These are phyloP conservation scores for Talaromyces trachyspermus DNA, from an alignment of 495 filamentous ascomycete genomes.

Conservation along the genomic window DNA sequence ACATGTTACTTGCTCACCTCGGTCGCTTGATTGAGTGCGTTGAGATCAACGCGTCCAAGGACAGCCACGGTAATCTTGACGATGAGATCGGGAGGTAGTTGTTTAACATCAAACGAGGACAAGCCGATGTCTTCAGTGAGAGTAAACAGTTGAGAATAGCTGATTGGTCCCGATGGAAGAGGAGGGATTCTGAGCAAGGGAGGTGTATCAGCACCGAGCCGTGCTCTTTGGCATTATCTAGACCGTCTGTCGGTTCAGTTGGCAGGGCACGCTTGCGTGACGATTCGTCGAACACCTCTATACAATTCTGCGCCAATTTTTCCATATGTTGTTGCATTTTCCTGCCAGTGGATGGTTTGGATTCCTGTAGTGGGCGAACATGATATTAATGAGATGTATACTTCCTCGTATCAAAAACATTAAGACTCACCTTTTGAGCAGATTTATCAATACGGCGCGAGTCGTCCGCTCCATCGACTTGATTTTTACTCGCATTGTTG, in stretches of 20 bases:
- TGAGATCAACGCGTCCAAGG: slow-evolving; percentile 54
- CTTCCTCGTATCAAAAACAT: slow-evolving; percentile 5
- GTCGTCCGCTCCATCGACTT: slow-evolving; percentile 93
- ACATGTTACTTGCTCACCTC: slow-evolving; percentile 35
- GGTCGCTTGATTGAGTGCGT: slow-evolving; percentile 58
- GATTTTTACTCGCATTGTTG: slow-evolving; percentile 69
- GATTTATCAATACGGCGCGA: slow-evolving; percentile 69
- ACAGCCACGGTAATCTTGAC: slow-evolving; percentile 69
- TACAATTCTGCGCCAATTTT: slow-evolving; percentile 61
- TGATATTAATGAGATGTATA: background rate
- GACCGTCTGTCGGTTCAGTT: slow-evolving; percentile 58
- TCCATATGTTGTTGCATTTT: slow-evolving; percentile 80
- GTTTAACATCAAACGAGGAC: slow-evolving; percentile 73
- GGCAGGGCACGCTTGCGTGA: slow-evolving; percentile 67
- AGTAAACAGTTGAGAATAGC: slow-evolving; percentile 73
- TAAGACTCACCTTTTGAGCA: slow-evolving; percentile 61
- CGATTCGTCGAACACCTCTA: slow-evolving; percentile 63
- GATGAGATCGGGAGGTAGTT: slow-evolving; percentile 64
- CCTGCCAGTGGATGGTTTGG: slow-evolving; percentile 56
- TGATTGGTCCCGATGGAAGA: slow-evolving; percentile 65
- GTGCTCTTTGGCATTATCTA: slow-evolving; percentile 60
- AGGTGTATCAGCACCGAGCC: slow-evolving; percentile 48
- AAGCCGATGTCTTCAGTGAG: slow-evolving; percentile 66
- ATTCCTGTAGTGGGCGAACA: slow-evolving; percentile 46
- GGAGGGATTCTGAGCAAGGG: slow-evolving; percentile 53